Conservation (phyloP, 495 filamentous ascomycete genomes). For the Venustampulla echinocandica region DNA sequence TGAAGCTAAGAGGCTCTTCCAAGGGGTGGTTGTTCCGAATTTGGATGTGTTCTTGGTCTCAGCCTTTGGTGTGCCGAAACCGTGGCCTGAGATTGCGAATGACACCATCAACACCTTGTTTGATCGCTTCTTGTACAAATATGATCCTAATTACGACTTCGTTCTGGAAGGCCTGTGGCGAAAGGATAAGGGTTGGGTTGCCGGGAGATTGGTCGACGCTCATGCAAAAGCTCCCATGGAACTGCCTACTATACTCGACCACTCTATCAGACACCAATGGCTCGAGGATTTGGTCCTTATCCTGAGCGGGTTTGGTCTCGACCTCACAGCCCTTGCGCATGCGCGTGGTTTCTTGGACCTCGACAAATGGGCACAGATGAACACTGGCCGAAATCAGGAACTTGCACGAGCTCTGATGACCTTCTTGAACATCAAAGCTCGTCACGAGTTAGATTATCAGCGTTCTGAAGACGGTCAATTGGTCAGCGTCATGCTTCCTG, state of each 20-base stretch:
- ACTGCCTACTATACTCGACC: slow-evolving; percentile 74
- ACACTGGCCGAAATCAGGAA: slow-evolving; percentile 47
- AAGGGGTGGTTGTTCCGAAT: slow-evolving; percentile 59
- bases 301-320: slow-evolving; percentile 72
- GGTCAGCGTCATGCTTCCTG: slow-evolving; percentile 45
- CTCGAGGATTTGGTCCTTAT: slow-evolving; percentile 68
- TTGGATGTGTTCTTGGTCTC: slow-evolving; percentile 72
- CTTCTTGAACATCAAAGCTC: slow-evolving; percentile 74
- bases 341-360: slow-evolving; percentile 71
- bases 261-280: slow-evolving; percentile 70
- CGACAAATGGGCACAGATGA: slow-evolving; percentile 67
- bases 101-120: slow-evolving; percentile 46
- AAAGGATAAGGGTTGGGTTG: slow-evolving; percentile 75
- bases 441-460: slow-evolving; percentile 66
- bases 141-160: slow-evolving; percentile 57
- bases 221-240: slow-evolving; percentile 68
- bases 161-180: slow-evolving; percentile 85
- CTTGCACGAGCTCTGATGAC: slow-evolving; percentile 57
- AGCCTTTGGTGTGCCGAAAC: slow-evolving; percentile 52
- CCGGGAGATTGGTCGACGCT: slow-evolving; percentile 63
- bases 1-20: slow-evolving; percentile 59
- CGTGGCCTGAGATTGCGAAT: slow-evolving; percentile 46
- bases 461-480: slow-evolving; percentile 50
- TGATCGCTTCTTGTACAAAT: slow-evolving; percentile 39
- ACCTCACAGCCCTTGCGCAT: slow-evolving; percentile 84